These are phyloP conservation scores for Phytophthora vignae DNA, from an alignment of 352 stramenopile species.

Conservation along the genomic window DNA sequence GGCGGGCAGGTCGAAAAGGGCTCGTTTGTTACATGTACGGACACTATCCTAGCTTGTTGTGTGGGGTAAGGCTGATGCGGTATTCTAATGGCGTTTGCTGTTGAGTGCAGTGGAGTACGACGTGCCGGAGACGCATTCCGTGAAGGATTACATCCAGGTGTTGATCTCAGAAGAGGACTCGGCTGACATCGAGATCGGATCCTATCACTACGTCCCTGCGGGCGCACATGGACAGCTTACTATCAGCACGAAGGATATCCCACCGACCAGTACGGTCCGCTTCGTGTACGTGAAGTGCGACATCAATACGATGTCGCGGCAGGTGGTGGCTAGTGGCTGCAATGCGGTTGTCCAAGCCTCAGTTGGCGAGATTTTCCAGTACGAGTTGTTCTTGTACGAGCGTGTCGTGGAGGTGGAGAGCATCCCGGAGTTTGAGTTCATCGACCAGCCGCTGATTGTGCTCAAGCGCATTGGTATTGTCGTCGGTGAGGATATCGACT, in stretches of 20 bases:
- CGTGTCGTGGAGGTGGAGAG: slow-evolving; percentile 90
- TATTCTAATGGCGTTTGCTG: slow-evolving; percentile 2
- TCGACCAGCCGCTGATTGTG: slow-evolving; percentile 87
- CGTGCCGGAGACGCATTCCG: slow-evolving; percentile 80
- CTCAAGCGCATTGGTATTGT: slow-evolving; percentile 89
- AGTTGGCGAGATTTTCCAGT: slow-evolving; percentile 90
- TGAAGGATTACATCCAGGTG: slow-evolving; percentile 90
- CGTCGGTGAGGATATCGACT: slow-evolving; percentile 79
- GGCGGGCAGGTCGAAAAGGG: slow-evolving; percentile 86
- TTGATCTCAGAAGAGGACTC: slow-evolving; percentile 81
- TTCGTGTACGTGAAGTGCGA: slow-evolving; percentile 91
- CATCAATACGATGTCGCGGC: slow-evolving; percentile 85
- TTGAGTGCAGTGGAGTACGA: slow-evolving; percentile 75
- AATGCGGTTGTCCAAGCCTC: slow-evolving; percentile 86
- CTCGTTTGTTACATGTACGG: slow-evolving; percentile 80
- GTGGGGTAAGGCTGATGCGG: not conserved
- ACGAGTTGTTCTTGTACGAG: slow-evolving; percentile 89
- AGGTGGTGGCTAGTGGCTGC: slow-evolving; percentile 87
- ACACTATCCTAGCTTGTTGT: not conserved
- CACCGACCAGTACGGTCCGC: slow-evolving; percentile 70
- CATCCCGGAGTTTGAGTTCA: slow-evolving; percentile 88
- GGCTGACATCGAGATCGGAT: slow-evolving; percentile 76
- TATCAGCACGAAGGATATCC: slow-evolving; percentile 79
- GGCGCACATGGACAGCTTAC: slow-evolving; percentile 76
- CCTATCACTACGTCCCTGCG: slow-evolving; percentile 76